Evolutionary conservation across 768 basidiomycete genomes (phyloP), one percentile per base, ranked within the genome.

Genomic region (Termitomyces sp.): DNA sequence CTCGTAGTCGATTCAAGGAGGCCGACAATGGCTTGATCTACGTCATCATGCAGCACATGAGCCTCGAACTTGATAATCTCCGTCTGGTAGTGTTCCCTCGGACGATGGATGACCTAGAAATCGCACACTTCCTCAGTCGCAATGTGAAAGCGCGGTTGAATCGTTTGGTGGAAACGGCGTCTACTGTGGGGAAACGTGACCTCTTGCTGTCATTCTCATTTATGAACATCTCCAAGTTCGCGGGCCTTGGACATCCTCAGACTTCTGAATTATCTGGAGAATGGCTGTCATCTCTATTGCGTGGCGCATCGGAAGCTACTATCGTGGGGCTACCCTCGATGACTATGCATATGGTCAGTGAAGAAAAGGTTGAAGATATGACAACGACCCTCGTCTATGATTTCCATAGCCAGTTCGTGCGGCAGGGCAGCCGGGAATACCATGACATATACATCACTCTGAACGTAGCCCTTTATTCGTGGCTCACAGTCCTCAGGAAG

Each of bases 381-480:
- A 68, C 67, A 29, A 76, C 76, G 40, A 71, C 72, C 15, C 78
- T 93, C 25, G 67, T 78, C 14, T 93, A 93, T 65, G 84, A 88
- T 67, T 92, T 92, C 73, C 77, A 86, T 72, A 91, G 88, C 68
- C 75, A 81, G 59, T 92, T 92, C 70, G 73, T 83, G 46, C 82
- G 83, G 32, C 76, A 78, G 38, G 76, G 79, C 31, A 76, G 77
- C 72, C 76, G 79, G 65, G 82, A 84, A 54, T 78, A 81, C 36
- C 87, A 92, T 65, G 89, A 91, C 65, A 92, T 94, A 58, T 93
- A 88, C 72, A 91, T 94, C 72, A 88, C 91, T 4, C 78, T 94
- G 65, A 94, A 94, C 75, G 85, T 92, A 68, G 82, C 87, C 0
- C 76, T 93, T 2, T 93, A 93, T 68, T 84, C 89, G 9, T 92